Evolutionary conservation across 306 rosid genomes (phyloP).

Genomic region (Begonia fuchsioides): DNA sequence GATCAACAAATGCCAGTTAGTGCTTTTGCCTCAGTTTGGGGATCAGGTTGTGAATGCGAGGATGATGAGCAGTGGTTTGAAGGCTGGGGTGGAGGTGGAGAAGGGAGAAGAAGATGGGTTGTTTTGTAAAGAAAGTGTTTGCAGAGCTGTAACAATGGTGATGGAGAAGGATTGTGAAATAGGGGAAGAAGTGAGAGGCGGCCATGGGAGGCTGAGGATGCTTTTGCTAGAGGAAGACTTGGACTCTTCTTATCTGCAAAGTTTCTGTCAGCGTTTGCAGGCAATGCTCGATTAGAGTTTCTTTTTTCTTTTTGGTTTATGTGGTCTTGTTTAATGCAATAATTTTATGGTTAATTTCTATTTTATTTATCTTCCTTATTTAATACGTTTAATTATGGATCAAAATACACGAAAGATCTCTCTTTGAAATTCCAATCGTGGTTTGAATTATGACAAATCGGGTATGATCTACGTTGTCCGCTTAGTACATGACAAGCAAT

Average conservation of each 20-base stretch:
- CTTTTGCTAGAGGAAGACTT: conserved; percentile 22
- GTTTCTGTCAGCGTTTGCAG: conserved; percentile 26
- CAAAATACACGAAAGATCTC: too few species aligned
- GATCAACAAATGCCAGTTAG: conserved; percentile 37
- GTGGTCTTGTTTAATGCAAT: too few species aligned
- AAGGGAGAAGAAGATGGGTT: conserved; percentile 42
- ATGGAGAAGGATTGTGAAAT: conserved; percentile 27
- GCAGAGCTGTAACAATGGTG: conserved; percentile 23
- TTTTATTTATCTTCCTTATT: too few species aligned
- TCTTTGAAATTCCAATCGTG: too few species aligned
- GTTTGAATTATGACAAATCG: too few species aligned
- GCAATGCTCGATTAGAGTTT: background rate
- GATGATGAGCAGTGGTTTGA: conserved; percentile 29
- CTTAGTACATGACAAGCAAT: too few species aligned
- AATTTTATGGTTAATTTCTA: too few species aligned
- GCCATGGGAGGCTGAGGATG: conserved; percentile 33
- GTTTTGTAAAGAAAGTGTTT: conserved; percentile 34
- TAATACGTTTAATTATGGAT: too few species aligned
- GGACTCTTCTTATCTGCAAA: conserved; percentile 29
- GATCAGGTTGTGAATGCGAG: conserved; percentile 49
- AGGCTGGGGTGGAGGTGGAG: conserved; percentile 49
- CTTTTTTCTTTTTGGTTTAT: too few species aligned
- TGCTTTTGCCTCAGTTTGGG: conserved; percentile 32
- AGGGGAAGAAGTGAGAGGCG: conserved; percentile 24
- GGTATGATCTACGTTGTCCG: too few species aligned